Base-by-base conservation (phyloP, 192 early-diverging fungal species). In the Coemansia biformis region DNA sequence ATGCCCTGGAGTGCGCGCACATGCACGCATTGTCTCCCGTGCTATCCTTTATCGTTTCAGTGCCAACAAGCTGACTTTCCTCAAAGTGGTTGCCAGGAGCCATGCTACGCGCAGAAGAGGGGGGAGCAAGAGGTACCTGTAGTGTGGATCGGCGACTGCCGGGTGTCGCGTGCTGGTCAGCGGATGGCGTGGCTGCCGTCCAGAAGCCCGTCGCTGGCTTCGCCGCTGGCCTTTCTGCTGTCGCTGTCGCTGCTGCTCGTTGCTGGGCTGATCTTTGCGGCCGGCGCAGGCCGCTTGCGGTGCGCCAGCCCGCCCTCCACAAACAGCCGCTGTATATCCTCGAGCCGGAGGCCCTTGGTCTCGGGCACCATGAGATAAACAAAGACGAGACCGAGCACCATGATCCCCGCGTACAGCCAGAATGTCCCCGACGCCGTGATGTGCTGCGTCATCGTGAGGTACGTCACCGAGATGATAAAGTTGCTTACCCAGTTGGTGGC, bases 371-470 rank as follows among this genome's bases (percentile, higher is more conserved):
- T 38, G 18, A 61, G 43, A 18, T 57, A 60, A 12, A 74, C 59
- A 43, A 74, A 61, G 14, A 46, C 28, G 30, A 74, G 34, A 0
- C 63, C 63, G 17, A 66, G 31, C 3, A 65, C 38, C 26, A 66
- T 18, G 17, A 74, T 62, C n/a, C 70, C 63, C 1, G 70, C 70
- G n/a, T 66, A 74, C 15, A 74, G 57, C 70, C 70, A 74, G 48
- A 74, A 74, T 31, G 70, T 74, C 22, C 63, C 70, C 15, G 70
- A 74, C 1, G 70, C 63, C 0, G 70, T 74, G 33, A 74, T 74
- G 28, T 74, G 70, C 58, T 58, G 53, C 0, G 70, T 66, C 70
- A 74, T 66, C 22, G 70, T 74, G 21, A 74, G 57, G 24, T 62
- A 74, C 0, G 70, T 74, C 32, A 74, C 59, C 16, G 70, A 74